A percentile compares a stretch with the other conserved stretches of the same genome.
phyloP scores from a whole-genome alignment of 208 protist species.

The Dictyostelium gargantuum region DNA sequence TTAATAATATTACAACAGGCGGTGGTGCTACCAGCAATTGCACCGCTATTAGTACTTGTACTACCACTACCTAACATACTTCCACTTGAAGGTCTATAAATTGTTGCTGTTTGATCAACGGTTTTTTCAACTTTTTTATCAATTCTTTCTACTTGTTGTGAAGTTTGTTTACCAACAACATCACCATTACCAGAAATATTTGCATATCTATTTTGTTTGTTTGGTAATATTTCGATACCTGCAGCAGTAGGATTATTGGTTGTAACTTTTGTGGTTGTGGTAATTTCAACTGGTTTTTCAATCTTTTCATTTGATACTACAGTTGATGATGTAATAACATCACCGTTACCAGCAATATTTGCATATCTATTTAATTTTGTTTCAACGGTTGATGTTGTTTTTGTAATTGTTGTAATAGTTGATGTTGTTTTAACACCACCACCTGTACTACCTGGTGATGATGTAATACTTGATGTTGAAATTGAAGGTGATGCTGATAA shows the following conservation, averaged over 20 bases:
- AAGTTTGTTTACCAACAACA: not conserved
- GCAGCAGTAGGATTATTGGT: not conserved
- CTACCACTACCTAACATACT: too few species aligned
- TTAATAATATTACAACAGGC: not conserved
- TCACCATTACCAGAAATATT: not conserved
- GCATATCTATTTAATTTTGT: not conserved
- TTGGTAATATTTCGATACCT: not conserved
- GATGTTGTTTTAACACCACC: not conserved
- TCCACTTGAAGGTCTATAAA: not conserved
- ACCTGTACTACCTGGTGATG: not conserved
- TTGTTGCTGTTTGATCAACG: not conserved
- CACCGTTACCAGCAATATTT: not conserved
- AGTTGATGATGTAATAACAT: not conserved
- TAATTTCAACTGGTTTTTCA: not conserved
- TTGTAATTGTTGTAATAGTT: not conserved
- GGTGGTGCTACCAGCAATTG: not conserved
- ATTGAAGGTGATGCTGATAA: not conserved
- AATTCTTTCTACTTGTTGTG: not conserved
- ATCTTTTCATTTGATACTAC: not conserved
- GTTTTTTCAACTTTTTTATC: not conserved
- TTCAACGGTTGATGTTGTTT: not conserved
- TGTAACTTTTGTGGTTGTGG: not conserved
- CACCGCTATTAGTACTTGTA: not conserved
- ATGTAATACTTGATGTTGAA: not conserved
- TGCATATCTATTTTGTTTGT: not conserved